phyloP scores from a whole-genome alignment of 352 stramenopile genomes.

The Pythium vanterpoolii region DNA sequence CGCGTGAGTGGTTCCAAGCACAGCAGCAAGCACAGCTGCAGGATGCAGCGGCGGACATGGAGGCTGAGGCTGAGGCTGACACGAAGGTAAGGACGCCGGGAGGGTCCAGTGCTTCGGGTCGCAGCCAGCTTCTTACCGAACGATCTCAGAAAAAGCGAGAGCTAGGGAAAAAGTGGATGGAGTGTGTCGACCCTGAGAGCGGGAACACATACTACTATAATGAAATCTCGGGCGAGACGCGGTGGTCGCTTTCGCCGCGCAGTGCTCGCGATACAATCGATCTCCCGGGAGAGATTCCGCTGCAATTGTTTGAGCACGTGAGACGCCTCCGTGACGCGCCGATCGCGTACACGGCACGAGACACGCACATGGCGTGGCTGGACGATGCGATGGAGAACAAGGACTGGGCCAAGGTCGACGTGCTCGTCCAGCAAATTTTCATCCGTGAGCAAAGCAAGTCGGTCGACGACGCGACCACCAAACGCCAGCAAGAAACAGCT shows the following conservation, averaged over 20 bases:
- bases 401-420: conserved; percentile 68
- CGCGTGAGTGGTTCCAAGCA: conserved; percentile 65
- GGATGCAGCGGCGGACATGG: not conserved
- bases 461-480: conserved; percentile 18
- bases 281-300: conserved; percentile 50
- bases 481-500: conserved; percentile 9
- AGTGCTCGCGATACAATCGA: conserved; percentile 55
- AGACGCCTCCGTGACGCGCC: conserved; percentile 41
- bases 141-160: conserved; percentile 25
- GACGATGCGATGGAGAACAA: conserved; percentile 51
- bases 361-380: conserved; percentile 70
- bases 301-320: conserved; percentile 54
- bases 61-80: too few species aligned
- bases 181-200: conserved; percentile 73
- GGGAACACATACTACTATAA: conserved; percentile 92
- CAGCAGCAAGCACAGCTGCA: conserved; percentile 9
- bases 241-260: conserved; percentile 80
- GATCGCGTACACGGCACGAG: conserved; percentile 47
- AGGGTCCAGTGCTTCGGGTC: not conserved
- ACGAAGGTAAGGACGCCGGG: too few species aligned
- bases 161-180: conserved; percentile 79
- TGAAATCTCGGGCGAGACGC: conserved; percentile 79
- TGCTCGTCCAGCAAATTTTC: conserved; percentile 66
- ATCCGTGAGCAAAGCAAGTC: conserved; percentile 57
- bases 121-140: conserved; percentile 13